Percentiles rank a stretch among this genome's conserved stretches.
These are phyloP conservation scores for Aspergillus sclerotiicarbonarius DNA, from an alignment of 495 filamentous ascomycete species.

Conservation along the genomic window DNA sequence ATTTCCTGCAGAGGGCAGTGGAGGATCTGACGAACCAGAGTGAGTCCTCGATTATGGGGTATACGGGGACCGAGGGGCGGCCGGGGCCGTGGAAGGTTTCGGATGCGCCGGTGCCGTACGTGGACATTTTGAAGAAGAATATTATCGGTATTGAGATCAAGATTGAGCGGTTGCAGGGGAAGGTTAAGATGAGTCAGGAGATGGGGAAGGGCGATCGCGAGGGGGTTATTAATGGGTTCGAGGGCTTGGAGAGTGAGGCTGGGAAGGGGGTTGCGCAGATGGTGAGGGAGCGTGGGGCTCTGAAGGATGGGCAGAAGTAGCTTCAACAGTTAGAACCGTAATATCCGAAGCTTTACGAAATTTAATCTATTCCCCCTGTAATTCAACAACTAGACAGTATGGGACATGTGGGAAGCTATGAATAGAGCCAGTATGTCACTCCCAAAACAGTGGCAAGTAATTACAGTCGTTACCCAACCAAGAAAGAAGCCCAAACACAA, in stretches of 20 bases:
- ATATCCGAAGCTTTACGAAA: no score
- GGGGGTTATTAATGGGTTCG: slow-evolving; percentile 52
- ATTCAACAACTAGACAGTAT: no score
- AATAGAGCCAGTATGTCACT: no score
- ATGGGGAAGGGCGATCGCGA: slow-evolving; percentile 43
- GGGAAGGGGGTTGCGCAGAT: slow-evolving; percentile 37
- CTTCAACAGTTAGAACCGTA: no score
- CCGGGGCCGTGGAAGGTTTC: slow-evolving; percentile 43
- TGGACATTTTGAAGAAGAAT: slow-evolving; percentile 48
- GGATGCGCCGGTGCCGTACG: slow-evolving; percentile 49
- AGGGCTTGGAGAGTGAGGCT: slow-evolving; percentile 38
- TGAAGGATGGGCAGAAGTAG: slow-evolving; percentile 11
- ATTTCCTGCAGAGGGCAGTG: slow-evolving; percentile 46
- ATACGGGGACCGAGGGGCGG: slow-evolving; percentile 16
- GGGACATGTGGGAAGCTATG: no score
- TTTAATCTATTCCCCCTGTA: no score
- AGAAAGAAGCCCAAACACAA: no score
- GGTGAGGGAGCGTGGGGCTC: slow-evolving; percentile 41
- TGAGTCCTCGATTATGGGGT: slow-evolving; percentile 51
- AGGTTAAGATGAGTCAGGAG: slow-evolving; percentile 60
- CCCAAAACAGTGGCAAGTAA: no score
- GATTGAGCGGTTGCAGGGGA: slow-evolving; percentile 49
- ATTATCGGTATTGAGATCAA: slow-evolving; percentile 56
- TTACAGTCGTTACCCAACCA: no score
- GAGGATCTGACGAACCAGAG: slow-evolving; percentile 43